phyloP scores from a whole-genome alignment of 2,329 filamentous ascomycete genomes.

The Penicillium sp. region DNA sequence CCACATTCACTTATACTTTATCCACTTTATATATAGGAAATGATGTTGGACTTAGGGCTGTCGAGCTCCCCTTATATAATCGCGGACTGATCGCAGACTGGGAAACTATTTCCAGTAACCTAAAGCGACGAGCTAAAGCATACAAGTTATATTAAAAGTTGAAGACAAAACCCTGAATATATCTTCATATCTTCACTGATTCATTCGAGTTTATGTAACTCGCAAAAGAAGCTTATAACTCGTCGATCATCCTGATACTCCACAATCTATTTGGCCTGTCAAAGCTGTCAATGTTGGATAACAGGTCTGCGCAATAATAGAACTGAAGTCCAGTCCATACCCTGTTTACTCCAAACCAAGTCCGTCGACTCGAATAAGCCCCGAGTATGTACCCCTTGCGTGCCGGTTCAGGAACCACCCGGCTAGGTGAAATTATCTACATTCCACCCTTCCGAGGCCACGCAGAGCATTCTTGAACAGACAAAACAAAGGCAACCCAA shows the following conservation, averaged over 20 bases:
- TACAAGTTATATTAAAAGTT: not conserved
- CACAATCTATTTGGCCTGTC: not conserved
- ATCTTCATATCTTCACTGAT: not conserved
- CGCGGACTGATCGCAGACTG: too few relatives aligned
- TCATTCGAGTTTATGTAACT: not conserved
- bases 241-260: not conserved
- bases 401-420: not conserved
- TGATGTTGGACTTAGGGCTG: too few relatives aligned
- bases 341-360: not conserved
- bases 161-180: not conserved
- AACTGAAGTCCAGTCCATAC: not conserved
- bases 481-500: not conserved
- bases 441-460: conserved; percentile 11
- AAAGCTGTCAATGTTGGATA: not conserved
- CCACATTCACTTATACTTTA: too few relatives aligned
- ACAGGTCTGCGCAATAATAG: not conserved
- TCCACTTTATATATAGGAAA: too few relatives aligned
- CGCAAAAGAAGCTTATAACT: not conserved
- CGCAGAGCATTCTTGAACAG: conserved; percentile 13
- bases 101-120: not conserved
- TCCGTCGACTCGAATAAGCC: not conserved
- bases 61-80: too few relatives aligned
- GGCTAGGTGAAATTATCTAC: conserved; percentile 1
- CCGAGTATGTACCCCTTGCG: conserved; percentile 22
- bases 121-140: too few relatives aligned